Conservation (phyloP, 164 flowering plant genomes). For the Liquidambar formosana region DNA sequence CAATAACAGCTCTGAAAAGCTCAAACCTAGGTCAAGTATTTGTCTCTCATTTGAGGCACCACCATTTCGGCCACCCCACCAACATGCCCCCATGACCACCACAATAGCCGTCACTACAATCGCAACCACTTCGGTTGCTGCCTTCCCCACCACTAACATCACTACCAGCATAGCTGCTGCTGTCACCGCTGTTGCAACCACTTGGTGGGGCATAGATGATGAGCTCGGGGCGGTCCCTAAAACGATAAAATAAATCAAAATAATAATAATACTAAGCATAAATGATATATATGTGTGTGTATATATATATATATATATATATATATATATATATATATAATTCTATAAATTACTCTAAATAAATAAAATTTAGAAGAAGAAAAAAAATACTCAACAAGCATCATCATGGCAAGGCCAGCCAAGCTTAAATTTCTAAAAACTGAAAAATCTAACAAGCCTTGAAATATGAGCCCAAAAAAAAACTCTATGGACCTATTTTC, state of each 20-base stretch:
- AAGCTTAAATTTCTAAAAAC: neutral
- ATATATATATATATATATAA: too few relatives aligned
- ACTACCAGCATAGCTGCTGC: constrained; percentile 41
- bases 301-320: too few relatives aligned
- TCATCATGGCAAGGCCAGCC: neutral
- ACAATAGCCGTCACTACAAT: constrained; percentile 26
- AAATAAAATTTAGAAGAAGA: neutral
- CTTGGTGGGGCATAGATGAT: constrained; percentile 44
- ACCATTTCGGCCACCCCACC: constrained; percentile 39
- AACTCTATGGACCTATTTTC: neutral
- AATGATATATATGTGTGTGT: constrained; percentile 7
- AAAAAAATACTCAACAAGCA: neutral
- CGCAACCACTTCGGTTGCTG: constrained; percentile 35
- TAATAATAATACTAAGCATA: constrained; percentile 9
- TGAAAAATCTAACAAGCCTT: neutral
- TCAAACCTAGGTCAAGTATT: constrained; percentile 49
- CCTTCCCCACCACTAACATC: constrained; percentile 29
- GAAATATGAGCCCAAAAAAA: neutral
- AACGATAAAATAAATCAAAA: constrained; percentile 32
- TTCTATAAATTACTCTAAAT: neutral
- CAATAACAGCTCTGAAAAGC: too few relatives aligned
- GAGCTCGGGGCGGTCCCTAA: constrained; percentile 50
- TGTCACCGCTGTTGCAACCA: constrained; percentile 40
- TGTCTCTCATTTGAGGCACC: constrained; percentile 35
- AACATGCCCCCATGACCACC: constrained; percentile 42